Evolutionary conservation across 805 yeast species (phyloP).

Genomic region (Wickerhamiella parazyma): DNA sequence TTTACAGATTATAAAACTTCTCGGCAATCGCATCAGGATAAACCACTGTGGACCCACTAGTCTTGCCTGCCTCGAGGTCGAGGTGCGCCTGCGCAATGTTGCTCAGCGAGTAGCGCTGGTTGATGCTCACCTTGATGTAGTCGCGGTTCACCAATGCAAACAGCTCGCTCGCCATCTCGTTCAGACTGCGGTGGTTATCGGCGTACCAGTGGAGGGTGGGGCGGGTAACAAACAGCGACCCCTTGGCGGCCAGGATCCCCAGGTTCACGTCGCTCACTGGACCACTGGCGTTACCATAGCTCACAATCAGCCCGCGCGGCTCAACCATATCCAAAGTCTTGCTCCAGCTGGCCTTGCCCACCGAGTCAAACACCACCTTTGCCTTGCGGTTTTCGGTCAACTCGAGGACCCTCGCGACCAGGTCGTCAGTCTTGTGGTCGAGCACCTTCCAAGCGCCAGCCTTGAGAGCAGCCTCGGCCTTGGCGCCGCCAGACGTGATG

Average conservation of each 20-base stretch:
- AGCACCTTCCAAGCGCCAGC: constrained; percentile 69
- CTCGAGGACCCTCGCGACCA: constrained; percentile 22
- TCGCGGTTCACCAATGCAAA: constrained; percentile 23
- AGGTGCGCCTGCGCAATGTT: constrained; percentile 48
- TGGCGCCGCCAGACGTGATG: constrained; percentile 64
- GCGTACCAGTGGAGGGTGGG: constrained; percentile 49
- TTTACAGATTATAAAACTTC: neutral
- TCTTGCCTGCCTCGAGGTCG: constrained; percentile 47
- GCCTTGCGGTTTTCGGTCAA: constrained; percentile 25
- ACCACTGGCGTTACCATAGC: constrained; percentile 82
- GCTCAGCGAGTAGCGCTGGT: constrained; percentile 39
- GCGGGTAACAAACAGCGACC: constrained; percentile 42
- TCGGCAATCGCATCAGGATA: neutral
- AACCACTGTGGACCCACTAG: constrained; percentile 37
- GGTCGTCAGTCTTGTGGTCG: constrained; percentile 25
- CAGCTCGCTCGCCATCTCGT: constrained; percentile 20
- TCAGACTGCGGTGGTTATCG: constrained; percentile 43
- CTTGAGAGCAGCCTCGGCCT: constrained; percentile 47
- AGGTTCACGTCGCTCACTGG: constrained; percentile 56
- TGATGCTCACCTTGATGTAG: constrained; percentile 31
- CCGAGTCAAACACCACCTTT: constrained; percentile 26
- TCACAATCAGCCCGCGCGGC: constrained; percentile 54
- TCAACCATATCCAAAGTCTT: constrained; percentile 46
- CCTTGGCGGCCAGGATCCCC: constrained; percentile 40
- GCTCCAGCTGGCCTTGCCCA: constrained; percentile 56